These are phyloP conservation scores for Lyophyllum decastes DNA, from an alignment of 768 basidiomycete species.

Conservation along the genomic window DNA sequence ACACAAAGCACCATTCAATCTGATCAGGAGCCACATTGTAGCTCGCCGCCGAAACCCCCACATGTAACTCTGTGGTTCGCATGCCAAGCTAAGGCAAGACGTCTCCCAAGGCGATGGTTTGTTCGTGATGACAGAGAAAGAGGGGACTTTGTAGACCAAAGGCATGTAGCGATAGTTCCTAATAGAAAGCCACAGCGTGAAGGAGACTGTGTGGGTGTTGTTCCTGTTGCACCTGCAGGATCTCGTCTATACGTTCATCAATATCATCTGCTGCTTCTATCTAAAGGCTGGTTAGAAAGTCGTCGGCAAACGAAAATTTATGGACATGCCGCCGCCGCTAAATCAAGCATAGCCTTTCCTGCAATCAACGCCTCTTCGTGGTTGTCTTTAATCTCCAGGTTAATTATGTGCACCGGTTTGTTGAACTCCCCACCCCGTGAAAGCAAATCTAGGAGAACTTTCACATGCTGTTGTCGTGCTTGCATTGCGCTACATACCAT, in stretches of 20 bases:
- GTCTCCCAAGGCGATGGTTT: background rate
- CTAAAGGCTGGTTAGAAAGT: constrained; percentile 39
- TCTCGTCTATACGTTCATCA: constrained; percentile 87
- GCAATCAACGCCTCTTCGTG: constrained; percentile 98
- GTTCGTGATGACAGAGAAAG: background rate
- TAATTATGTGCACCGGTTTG: constrained; percentile 93
- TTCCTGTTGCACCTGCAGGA: constrained; percentile 83
- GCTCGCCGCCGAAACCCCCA: background rate
- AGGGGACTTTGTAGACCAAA: background rate
- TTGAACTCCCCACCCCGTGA: constrained; percentile 89
- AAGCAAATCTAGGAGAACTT: constrained; percentile 67
- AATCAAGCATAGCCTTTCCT: constrained; percentile 90
- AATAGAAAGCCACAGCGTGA: constrained; percentile 93
- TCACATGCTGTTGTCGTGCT: constrained; percentile 3
- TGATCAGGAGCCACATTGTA: background rate
- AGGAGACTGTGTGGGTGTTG: constrained; percentile 90
- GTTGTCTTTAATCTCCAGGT: constrained; percentile 98
- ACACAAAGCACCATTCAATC: background rate
- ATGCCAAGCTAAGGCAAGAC: background rate
- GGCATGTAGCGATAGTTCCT: constrained; percentile 6
- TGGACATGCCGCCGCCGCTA: constrained; percentile 80
- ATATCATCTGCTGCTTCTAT: constrained; percentile 85
- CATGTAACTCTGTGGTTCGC: background rate
- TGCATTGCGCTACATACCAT: constrained; percentile 58
- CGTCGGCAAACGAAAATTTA: constrained; percentile 4